phyloP scores from a whole-genome alignment of 2,329 filamentous ascomycete species.

The Ceratocystis eucalypticola region DNA sequence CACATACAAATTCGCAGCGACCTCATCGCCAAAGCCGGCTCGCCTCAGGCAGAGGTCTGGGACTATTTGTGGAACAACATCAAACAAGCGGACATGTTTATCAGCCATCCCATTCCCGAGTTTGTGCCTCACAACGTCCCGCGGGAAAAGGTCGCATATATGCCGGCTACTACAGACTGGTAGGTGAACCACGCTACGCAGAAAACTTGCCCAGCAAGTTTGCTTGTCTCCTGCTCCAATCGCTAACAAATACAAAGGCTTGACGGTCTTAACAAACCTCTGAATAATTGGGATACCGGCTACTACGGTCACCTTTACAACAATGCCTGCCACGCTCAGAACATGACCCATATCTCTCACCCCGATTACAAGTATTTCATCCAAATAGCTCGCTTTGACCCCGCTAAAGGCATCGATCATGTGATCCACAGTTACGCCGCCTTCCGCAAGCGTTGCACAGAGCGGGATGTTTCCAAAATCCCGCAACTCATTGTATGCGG shows the following conservation, averaged over 20 bases:
- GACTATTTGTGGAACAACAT: conserved; percentile 60
- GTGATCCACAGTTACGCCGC: conserved; percentile 64
- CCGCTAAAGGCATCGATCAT: conserved; percentile 67
- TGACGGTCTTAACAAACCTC: conserved; percentile 65
- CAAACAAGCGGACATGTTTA: conserved; percentile 59
- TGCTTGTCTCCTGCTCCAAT: background rate
- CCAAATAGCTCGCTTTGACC: conserved; percentile 72
- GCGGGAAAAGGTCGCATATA: conserved; percentile 52
- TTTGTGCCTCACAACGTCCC: conserved; percentile 62
- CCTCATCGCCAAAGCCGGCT: conserved; percentile 47
- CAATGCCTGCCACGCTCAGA: conserved; percentile 42
- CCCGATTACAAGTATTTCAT: conserved; percentile 57
- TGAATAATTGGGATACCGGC: conserved; percentile 54
- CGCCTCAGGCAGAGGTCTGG: conserved; percentile 63
- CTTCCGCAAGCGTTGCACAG: conserved; percentile 49
- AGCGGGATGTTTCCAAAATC: conserved; percentile 36
- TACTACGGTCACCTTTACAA: conserved; percentile 69
- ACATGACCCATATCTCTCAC: conserved; percentile 47
- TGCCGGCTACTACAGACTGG: conserved; percentile 75
- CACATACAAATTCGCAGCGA: conserved; percentile 75
- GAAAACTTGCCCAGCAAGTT: background rate
- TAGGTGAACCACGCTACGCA: conserved; percentile 25
- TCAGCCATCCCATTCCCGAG: conserved; percentile 63
- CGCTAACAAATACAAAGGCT: conserved; percentile 29
- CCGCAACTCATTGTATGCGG: conserved; percentile 68